These are phyloP conservation scores for Cercospora sp. DNA, from an alignment of 2,329 filamentous ascomycete species.

Conservation along the genomic window DNA sequence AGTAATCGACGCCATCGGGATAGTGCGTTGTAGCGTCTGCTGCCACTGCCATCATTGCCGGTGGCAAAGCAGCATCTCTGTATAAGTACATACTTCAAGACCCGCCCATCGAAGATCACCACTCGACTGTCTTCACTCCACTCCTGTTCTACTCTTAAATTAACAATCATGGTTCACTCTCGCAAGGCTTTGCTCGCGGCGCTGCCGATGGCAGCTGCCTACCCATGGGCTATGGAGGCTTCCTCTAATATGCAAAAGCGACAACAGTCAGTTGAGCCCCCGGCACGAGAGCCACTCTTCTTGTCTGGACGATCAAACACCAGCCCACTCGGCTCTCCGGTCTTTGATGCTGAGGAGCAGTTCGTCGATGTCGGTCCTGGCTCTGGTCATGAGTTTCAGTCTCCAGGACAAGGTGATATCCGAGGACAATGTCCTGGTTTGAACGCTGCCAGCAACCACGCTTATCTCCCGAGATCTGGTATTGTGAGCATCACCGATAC, in stretches of 20 bases:
- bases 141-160: neutral
- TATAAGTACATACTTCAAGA: neutral
- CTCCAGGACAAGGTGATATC: slow-evolving; percentile 35
- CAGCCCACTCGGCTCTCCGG: neutral
- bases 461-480: neutral
- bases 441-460: slow-evolving; percentile 33
- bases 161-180: slow-evolving; percentile 15
- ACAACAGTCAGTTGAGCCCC: neutral
- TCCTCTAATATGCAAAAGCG: slow-evolving; percentile 4
- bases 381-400: slow-evolving; percentile 33
- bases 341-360: slow-evolving; percentile 35
- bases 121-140: neutral
- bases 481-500: neutral
- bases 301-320: slow-evolving; percentile 14
- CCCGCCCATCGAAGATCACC: neutral
- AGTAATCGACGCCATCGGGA: neutral
- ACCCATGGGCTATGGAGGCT: slow-evolving; percentile 17
- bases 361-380: slow-evolving; percentile 31
- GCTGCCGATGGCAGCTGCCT: slow-evolving; percentile 18
- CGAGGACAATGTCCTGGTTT: slow-evolving; percentile 36
- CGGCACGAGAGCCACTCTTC: slow-evolving; percentile 13
- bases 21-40: neutral
- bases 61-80: neutral
- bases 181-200: slow-evolving; percentile 13
- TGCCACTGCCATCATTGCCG: neutral